phyloP scores from a whole-genome alignment of 2,329 filamentous ascomycete genomes.

The Dactylellina leptospora region DNA sequence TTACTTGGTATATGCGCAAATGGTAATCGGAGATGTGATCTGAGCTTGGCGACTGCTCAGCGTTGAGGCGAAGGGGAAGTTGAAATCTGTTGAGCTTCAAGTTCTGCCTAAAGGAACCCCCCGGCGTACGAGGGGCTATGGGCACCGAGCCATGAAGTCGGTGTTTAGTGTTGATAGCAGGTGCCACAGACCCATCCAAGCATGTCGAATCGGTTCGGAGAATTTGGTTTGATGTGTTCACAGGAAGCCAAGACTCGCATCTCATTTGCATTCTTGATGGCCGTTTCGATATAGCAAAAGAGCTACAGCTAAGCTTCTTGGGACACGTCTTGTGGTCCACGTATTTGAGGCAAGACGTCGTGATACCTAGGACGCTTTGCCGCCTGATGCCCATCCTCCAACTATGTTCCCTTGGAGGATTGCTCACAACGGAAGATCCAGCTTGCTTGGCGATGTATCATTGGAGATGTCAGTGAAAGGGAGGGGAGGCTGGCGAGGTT shows the following conservation, averaged over 20 bases:
- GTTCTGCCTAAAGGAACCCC: background rate
- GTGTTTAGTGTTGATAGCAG: background rate
- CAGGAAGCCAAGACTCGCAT: slow-evolving; percentile 27
- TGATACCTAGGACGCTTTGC: background rate
- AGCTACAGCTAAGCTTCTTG: slow-evolving; percentile 47
- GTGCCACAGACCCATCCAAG: background rate
- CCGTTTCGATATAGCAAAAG: background rate
- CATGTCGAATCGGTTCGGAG: slow-evolving; percentile 32
- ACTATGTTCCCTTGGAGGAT: too few relatives aligned
- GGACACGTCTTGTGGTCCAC: too few relatives aligned
- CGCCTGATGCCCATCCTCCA: background rate
- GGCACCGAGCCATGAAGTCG: too few relatives aligned
- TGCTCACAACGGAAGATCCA: too few relatives aligned
- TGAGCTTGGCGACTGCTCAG: slow-evolving; percentile 8
- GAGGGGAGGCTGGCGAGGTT: too few relatives aligned
- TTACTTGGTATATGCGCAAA: too few relatives aligned
- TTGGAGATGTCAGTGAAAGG: too few relatives aligned
- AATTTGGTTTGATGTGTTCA: slow-evolving; percentile 32
- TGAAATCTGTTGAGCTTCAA: background rate
- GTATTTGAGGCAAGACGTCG: too few relatives aligned
- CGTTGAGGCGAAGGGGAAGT: too few relatives aligned
- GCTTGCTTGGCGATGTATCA: slow-evolving; percentile 7
- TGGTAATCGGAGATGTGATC: slow-evolving; percentile 2
- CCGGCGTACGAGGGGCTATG: background rate
- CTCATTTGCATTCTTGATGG: slow-evolving; percentile 26